Percentiles rank a stretch among this genome's conserved stretches.
Evolutionary conservation across 164 flowering plant species (phyloP).

Genomic region (Tinospora cordifolia): DNA sequence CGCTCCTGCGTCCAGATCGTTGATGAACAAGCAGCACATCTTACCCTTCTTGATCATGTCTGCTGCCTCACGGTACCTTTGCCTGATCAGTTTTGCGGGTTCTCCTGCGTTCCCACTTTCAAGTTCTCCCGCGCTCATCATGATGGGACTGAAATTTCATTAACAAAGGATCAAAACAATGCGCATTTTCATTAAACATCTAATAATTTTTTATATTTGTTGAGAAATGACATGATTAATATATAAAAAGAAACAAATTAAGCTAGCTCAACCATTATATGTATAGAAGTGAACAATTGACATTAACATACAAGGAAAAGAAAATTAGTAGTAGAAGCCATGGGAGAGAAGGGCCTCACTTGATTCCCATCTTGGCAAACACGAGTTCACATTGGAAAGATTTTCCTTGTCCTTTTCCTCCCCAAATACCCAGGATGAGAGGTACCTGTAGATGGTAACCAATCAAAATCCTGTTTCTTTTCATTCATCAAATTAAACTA

Average conservation of each 20-base stretch:
- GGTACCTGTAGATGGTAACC: conserved; percentile 35
- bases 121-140: conserved; percentile 49
- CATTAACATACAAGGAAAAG: no score
- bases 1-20: conserved; percentile 50
- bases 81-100: conserved; percentile 42
- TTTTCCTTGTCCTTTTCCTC: conserved; percentile 65
- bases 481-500: no score
- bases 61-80: conserved; percentile 46
- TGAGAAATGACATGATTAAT: no score
- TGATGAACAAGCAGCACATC: conserved; percentile 47
- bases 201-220: not conserved
- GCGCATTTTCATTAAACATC: not conserved
- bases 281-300: no score
- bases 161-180: not conserved
- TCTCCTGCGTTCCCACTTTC: conserved; percentile 50
- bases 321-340: no score
- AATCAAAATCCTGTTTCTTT: not conserved
- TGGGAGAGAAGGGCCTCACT: conserved; percentile 16
- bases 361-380: conserved; percentile 45
- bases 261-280: no score
- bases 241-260: no score
- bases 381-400: conserved; percentile 68
- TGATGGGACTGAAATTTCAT: conserved; percentile 31
- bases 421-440: conserved; percentile 53
- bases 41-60: conserved; percentile 41